Conservation (phyloP, 345 rosid genomes). For the Citrus trifoliata region DNA sequence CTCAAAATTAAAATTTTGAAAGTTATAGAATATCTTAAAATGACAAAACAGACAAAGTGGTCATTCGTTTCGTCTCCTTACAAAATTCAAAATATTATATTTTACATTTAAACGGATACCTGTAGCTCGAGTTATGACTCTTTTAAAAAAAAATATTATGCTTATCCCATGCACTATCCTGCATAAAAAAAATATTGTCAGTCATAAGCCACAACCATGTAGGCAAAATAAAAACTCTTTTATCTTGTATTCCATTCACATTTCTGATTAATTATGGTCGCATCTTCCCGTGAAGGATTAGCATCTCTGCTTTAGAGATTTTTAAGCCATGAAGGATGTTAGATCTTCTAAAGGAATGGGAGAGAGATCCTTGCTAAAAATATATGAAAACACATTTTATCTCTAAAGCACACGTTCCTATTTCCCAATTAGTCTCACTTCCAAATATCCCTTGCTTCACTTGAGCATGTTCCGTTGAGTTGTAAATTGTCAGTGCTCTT, state of each 20-base stretch:
- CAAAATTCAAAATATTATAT: too few relatives aligned
- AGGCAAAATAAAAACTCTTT: background rate
- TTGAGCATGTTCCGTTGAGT: background rate
- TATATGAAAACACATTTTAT: background rate
- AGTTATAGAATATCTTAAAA: too few relatives aligned
- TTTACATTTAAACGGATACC: too few relatives aligned
- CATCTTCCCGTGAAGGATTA: background rate
- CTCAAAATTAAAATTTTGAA: too few relatives aligned
- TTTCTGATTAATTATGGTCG: background rate
- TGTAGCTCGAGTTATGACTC: too few relatives aligned
- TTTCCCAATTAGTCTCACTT: background rate
- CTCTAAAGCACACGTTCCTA: conserved; percentile 10
- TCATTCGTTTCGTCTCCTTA: too few relatives aligned
- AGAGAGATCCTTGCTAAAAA: background rate
- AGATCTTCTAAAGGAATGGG: background rate
- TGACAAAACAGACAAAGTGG: too few relatives aligned
- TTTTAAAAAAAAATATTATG: too few relatives aligned
- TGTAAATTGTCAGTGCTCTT: background rate
- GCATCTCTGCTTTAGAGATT: background rate
- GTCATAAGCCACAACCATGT: background rate
- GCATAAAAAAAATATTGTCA: too few relatives aligned
- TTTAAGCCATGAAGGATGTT: background rate
- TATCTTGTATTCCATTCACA: background rate
- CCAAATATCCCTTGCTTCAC: background rate
- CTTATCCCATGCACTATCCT: too few relatives aligned